Conservation (phyloP, 148 eudicot species). For the Limonium bicolor region DNA sequence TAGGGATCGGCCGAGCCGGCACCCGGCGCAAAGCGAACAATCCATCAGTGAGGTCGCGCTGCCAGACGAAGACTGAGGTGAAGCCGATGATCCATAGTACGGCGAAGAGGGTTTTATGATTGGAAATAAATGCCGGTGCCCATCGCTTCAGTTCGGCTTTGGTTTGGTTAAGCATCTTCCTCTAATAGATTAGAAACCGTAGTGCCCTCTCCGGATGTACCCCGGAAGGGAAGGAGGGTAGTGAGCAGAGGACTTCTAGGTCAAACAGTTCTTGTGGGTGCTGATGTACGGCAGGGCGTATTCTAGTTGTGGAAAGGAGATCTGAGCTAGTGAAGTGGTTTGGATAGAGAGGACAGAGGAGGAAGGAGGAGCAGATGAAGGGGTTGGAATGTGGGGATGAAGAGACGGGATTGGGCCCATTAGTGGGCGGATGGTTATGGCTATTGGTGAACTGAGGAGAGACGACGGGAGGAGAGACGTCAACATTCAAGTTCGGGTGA, state of each 20-base stretch:
- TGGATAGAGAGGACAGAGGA: neutral
- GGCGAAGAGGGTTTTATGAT: conserved; percentile 43
- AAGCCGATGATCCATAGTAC: conserved; percentile 45
- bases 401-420: neutral
- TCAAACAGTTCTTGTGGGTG: conserved; percentile 2
- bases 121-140: conserved; percentile 23
- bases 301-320: neutral
- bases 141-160: conserved; percentile 23
- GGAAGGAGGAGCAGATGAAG: neutral
- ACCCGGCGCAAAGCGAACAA: conserved; percentile 23
- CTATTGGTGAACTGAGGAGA: neutral
- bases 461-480: conserved; percentile 15
- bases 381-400: conserved; percentile 2
- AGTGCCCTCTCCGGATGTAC: neutral
- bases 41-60: conserved; percentile 21
- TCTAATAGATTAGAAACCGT: neutral
- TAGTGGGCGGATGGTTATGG: neutral
- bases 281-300: neutral
- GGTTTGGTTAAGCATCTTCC: conserved; percentile 21
- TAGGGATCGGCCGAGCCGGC: conserved; percentile 23
- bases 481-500: conserved; percentile 17
- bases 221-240: neutral
- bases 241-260: neutral
- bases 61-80: conserved; percentile 44
- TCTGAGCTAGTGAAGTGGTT: conserved; percentile 4